Evolutionary conservation across 192 early-diverging fungal genomes (phyloP).

Genomic region (Paraglomus occultum): DNA sequence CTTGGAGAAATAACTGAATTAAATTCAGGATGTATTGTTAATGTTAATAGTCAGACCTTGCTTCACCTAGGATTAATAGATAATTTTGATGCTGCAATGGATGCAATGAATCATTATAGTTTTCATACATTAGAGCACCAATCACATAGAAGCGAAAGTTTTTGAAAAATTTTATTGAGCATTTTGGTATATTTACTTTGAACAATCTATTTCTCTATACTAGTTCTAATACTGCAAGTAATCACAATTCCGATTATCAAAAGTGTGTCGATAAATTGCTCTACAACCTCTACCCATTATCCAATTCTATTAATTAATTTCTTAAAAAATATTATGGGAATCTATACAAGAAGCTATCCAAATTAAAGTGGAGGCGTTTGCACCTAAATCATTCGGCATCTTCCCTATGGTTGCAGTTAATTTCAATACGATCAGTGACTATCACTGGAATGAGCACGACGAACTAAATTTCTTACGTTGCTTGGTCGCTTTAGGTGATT

Average conservation of each 20-base stretch:
- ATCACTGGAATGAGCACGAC: conserved; percentile 9
- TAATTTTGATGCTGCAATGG: background rate
- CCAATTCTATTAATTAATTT: too few relatives aligned
- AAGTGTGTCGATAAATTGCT: too few relatives aligned
- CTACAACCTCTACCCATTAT: too few relatives aligned
- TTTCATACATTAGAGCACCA: conserved; percentile 2
- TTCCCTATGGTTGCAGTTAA: conserved; percentile 7
- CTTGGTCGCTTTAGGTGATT: too few relatives aligned
- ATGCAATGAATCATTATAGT: conserved; percentile 1
- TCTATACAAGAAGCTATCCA: too few relatives aligned
- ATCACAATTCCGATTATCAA: too few relatives aligned
- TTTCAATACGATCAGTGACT: conserved; percentile 17
- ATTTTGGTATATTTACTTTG: background rate
- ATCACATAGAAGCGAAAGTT: conserved; percentile 2
- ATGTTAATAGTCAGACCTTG: background rate
- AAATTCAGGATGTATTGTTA: background rate
- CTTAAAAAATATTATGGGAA: too few relatives aligned
- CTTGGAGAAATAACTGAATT: background rate
- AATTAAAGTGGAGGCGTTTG: too few relatives aligned
- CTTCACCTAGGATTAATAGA: background rate
- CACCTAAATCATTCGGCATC: background rate
- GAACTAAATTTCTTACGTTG: conserved; percentile 5
- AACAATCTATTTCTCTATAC: background rate
- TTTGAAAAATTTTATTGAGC: conserved; percentile 15
- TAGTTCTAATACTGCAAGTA: too few relatives aligned